Evolutionary conservation across 139 green algal species (phyloP).

Genomic region (Coelastrella sp.): DNA sequence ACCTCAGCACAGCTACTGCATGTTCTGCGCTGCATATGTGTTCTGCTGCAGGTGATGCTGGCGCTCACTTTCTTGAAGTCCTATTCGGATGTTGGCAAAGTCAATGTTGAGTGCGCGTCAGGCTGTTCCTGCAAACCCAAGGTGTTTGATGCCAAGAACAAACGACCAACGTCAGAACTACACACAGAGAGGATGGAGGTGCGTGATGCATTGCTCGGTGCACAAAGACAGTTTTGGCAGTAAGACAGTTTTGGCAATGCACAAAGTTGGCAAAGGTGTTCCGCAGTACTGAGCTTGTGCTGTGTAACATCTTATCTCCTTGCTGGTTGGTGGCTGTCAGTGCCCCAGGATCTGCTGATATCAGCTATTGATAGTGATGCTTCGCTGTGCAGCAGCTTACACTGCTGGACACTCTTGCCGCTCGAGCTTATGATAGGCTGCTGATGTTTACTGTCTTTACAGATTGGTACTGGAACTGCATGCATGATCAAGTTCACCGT

Average conservation of each 20-base stretch:
- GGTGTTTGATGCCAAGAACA: slow-evolving; percentile 43
- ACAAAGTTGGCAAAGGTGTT: neutral
- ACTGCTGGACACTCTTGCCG: neutral
- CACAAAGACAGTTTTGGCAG: neutral
- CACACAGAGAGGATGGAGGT: slow-evolving; percentile 43
- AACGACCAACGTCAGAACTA: slow-evolving; percentile 16
- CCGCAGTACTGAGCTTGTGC: slow-evolving; percentile 6
- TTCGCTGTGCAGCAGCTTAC: too few relatives aligned
- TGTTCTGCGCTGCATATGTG: neutral
- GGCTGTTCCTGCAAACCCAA: slow-evolving; percentile 29
- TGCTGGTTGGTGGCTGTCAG: too few relatives aligned
- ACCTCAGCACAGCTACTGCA: too few relatives aligned
- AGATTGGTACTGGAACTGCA: neutral
- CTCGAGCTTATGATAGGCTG: neutral
- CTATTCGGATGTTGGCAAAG: slow-evolving; percentile 42
- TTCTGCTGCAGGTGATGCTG: slow-evolving; percentile 39
- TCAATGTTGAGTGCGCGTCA: slow-evolving; percentile 15
- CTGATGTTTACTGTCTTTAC: neutral
- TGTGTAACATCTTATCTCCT: too few relatives aligned
- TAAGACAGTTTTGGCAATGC: too few relatives aligned
- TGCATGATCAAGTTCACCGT: slow-evolving; percentile 41
- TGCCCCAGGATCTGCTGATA: too few relatives aligned
- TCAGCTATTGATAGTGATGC: too few relatives aligned
- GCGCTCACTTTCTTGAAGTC: slow-evolving; percentile 26
- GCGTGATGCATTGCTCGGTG: neutral